Base-by-base conservation (phyloP, 208 protist species). In the Acanthamoeba triangularis region DNA sequence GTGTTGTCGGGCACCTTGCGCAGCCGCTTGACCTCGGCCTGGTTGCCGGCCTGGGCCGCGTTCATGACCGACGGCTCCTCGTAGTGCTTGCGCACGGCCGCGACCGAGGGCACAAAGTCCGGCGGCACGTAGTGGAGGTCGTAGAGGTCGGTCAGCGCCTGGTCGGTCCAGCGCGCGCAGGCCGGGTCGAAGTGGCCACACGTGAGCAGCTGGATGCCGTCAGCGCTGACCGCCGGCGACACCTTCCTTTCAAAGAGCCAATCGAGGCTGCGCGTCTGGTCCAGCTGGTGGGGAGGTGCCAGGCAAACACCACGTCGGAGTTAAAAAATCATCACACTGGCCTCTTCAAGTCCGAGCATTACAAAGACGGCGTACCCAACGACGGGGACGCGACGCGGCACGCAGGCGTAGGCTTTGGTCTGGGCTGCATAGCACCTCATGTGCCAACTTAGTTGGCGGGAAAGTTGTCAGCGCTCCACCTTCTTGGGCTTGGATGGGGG, bases 21-120 rank as follows among this genome's bases (percentile, higher is more conserved):
- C 30, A 72, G 65, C 30, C 65, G 65, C 65, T 72, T 72, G 65
- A 37, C 65, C 65, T 37, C n/a, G 28, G 6, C 65, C 7, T 72
- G 30, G n/a, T 37, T 13, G 28, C 65, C 65, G 30, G 8, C 65
- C 30, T 37, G 13, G 16, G 65, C 30, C 8, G 65, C 65, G 3
- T 5, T 20, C 30, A 37, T 37, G 65, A 37, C 65, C 25, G 30
- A 72, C 65, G 3, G 65, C n/a, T 72, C 65, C 25, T 30, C 65
- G 30, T 72, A 72, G 65, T 72, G 65, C 7, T 37, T 10, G 65
- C 65, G n/a, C 11, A 72, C 65, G 65, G 65, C 65, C 65, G 4
- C 65, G 65, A 20, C 65, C 65, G 65, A 72, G 65, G 65, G 65
- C 65, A 37, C n/a, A 37, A 72, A 72, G 65, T 72, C 65, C 8